Conservation (phyloP, 2,329 filamentous ascomycete species). For the Clonostachys solani region DNA sequence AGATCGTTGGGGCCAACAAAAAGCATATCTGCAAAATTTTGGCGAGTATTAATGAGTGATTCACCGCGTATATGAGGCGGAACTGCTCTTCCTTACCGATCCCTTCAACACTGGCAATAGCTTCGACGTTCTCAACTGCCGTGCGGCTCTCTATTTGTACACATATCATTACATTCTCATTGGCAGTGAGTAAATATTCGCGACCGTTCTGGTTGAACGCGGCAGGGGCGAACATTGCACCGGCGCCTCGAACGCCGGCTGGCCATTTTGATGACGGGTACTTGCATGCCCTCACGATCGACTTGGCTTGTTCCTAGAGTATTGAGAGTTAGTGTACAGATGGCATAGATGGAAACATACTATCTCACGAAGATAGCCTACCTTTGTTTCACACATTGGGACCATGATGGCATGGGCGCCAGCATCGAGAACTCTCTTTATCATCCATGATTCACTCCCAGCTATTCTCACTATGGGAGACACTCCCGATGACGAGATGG, state of each 20-base stretch:
- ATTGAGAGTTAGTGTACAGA: too few relatives aligned
- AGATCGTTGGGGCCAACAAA: constrained; percentile 38
- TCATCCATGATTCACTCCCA: constrained; percentile 17
- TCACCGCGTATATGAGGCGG: too few relatives aligned
- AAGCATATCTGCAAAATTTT: constrained; percentile 19
- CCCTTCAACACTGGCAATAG: too few relatives aligned
- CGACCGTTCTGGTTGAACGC: constrained; percentile 17
- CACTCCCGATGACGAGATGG: constrained; percentile 28
- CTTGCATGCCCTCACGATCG: constrained; percentile 15
- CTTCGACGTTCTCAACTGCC: too few relatives aligned
- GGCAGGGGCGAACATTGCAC: constrained; percentile 19
- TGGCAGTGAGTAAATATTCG: constrained; percentile 15
- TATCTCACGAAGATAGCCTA: too few relatives aligned
- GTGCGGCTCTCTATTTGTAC: too few relatives aligned
- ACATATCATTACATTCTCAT: constrained; percentile 26
- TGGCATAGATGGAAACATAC: too few relatives aligned
- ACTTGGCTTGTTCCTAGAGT: constrained; percentile 13
- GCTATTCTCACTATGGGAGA: constrained; percentile 30
- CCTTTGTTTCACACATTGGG: not conserved
- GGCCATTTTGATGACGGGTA: constrained; percentile 15
- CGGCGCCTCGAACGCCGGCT: constrained; percentile 16
- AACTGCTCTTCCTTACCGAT: too few relatives aligned
- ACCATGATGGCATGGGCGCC: constrained; percentile 22
- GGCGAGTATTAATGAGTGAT: too few relatives aligned
- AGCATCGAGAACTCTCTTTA: constrained; percentile 20